A percentile compares a stretch with the other conserved stretches of the same genome.
Conservation (phyloP, 2,329 filamentous ascomycete genomes). For the Pseudomassariella vexata region DNA sequence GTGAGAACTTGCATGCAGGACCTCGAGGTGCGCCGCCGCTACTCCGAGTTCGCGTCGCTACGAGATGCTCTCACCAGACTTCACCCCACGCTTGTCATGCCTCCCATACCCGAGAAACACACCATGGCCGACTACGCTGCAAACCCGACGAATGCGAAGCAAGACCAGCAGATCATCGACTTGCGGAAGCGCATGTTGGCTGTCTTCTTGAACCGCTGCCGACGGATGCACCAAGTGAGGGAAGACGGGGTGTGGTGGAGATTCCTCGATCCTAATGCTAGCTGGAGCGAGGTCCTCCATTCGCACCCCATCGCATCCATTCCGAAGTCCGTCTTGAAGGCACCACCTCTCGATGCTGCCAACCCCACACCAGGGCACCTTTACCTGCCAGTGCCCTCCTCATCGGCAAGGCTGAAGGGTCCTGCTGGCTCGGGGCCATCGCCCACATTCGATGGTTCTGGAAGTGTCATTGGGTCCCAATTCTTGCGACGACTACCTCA, state of each 20-base stretch:
- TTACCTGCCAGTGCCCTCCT: conserved; percentile 79
- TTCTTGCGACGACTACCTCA: conserved; percentile 78
- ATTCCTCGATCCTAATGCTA: conserved; percentile 95
- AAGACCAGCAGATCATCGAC: conserved; percentile 95
- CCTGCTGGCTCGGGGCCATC: conserved; percentile 29
- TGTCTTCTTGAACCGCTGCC: conserved; percentile 90
- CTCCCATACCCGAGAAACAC: conserved; percentile 97
- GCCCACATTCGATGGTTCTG: conserved; percentile 28
- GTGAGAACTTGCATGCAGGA: conserved; percentile 53
- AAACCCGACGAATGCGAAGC: conserved; percentile 95
- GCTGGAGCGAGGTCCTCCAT: conserved; percentile 96
- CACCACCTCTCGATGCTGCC: conserved; percentile 91
- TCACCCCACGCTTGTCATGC: conserved; percentile 91
- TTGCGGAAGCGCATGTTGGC: conserved; percentile 93
- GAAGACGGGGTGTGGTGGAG: conserved; percentile 97
- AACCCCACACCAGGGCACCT: conserved; percentile 83
- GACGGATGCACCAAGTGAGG: conserved; percentile 84
- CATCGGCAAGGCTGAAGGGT: conserved; percentile 79
- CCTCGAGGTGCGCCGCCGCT: conserved; percentile 87
- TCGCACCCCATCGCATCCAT: conserved; percentile 86
- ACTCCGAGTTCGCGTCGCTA: conserved; percentile 93
- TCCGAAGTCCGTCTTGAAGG: conserved; percentile 89
- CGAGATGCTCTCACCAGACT: conserved; percentile 83
- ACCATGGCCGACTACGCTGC: conserved; percentile 98
- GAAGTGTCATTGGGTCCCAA: conserved; percentile 39